Evolutionary conservation across 805 yeast species (phyloP), one percentile per base, ranked within the genome.

Genomic region (Myxozyma neotropica): DNA sequence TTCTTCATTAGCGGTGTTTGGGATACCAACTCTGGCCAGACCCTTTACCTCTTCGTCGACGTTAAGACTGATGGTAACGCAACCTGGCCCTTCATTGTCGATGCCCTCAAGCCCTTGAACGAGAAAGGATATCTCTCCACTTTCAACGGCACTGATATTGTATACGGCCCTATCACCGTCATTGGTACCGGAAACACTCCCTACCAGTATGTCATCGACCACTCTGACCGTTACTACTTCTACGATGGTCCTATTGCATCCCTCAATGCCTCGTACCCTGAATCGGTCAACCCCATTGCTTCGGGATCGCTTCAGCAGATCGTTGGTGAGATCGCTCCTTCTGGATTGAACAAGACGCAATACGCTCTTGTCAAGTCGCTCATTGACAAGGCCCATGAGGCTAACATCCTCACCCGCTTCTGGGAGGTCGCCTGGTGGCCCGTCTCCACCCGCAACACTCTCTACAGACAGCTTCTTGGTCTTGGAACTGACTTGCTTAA

Each of bases 361-460:
- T 56, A 68, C 44, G 57, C 44, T 0, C 65, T 31, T 10, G 62
- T 81, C 24, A 63, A 64, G 23, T 36, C 58, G 3, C 64, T 63
- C 27, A 70, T 82, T 21, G 72, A 73, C 8, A 52, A 5, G 0
- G 85, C 88, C 1, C 89, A 85, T 65, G 67, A 71, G 1, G 59
- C 73, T 50, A 82, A 83, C 12, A 67, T 86, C 42, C 77, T 78
- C 64, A 81, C 89, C 0, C 75, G 93, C 57, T 74, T 86, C 31
- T 87, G 92, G 92, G 91, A 85, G 19, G 84, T 83, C 7, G 85
- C 89, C 0, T 76, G 76, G 53, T 86, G 90, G 90, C 91, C 92
- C 3, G 69, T 71, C 1, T 60, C 67, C 13, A 70, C 74, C 29
- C 77, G 82, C 58, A 70, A 80, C 47, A 69, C 69, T 2, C 78